Evolutionary conservation across 768 basidiomycete species (phyloP).

Genomic region (Pisolithus sp.): DNA sequence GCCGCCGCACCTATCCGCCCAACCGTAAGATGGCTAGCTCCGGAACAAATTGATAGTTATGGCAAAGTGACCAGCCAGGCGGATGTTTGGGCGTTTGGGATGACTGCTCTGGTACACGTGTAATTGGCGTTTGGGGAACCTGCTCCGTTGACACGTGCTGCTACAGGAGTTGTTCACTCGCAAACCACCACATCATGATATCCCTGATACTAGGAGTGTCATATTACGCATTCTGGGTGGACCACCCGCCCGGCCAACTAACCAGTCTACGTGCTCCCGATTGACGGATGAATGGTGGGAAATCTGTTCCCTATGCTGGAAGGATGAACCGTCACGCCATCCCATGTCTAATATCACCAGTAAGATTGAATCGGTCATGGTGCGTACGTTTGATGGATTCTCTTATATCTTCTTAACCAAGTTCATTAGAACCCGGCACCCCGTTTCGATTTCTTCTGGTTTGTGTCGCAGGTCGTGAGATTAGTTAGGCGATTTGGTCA

Average conservation of each 20-base stretch:
- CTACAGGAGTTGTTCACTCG: background rate
- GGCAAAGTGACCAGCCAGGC: background rate
- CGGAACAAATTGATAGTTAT: background rate
- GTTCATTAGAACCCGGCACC: too few relatives aligned
- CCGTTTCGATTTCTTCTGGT: too few relatives aligned
- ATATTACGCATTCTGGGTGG: background rate
- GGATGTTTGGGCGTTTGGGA: background rate
- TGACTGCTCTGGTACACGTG: background rate
- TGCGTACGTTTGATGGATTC: background rate
- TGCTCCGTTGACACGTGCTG: background rate
- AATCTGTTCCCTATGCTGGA: background rate
- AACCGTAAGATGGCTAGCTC: background rate
- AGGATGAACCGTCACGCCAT: background rate
- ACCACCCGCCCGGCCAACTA: background rate
- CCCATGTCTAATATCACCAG: background rate
- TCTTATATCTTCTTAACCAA: too few relatives aligned
- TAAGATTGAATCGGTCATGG: background rate
- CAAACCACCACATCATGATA: background rate
- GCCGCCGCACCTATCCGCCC: background rate
- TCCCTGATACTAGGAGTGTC: background rate
- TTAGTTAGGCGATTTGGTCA: too few relatives aligned
- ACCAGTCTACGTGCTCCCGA: background rate
- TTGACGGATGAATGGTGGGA: slow-evolving; percentile 1
- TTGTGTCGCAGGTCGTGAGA: too few relatives aligned
- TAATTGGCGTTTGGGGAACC: background rate